phyloP scores from a whole-genome alignment of 75 land plant species.

The Selaginella moellendorffii region DNA sequence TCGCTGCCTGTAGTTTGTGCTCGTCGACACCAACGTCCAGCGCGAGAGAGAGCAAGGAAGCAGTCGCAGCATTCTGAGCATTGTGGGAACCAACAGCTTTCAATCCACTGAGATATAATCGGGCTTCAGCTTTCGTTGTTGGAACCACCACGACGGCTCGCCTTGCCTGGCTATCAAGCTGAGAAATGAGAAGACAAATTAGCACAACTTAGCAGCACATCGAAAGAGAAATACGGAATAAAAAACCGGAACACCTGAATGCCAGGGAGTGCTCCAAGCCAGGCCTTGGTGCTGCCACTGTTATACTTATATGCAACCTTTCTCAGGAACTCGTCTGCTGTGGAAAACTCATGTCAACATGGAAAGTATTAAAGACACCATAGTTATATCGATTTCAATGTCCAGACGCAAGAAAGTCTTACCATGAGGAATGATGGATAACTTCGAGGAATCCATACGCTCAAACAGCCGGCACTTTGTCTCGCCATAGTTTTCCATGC shows the following conservation, averaged over 20 bases:
- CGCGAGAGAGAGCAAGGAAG: constrained; percentile 41
- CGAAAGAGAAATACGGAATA: too few species aligned
- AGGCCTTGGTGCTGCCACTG: constrained; percentile 25
- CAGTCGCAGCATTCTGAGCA: constrained; percentile 51
- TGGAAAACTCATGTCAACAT: too few species aligned
- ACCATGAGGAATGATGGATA: constrained; percentile 40
- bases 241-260: too few species aligned
- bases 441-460: constrained; percentile 31
- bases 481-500: constrained; percentile 37
- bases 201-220: too few species aligned
- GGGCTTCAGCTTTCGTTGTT: constrained; percentile 21
- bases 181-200: background rate
- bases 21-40: constrained; percentile 37
- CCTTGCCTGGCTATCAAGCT: constrained; percentile 35
- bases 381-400: background rate
- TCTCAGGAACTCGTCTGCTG: constrained; percentile 31
- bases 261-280: constrained; percentile 53
- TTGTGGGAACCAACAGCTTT: constrained; percentile 44
- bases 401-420: background rate
- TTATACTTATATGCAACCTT: constrained; percentile 17
- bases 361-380: background rate
- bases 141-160: constrained; percentile 35
- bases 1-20: constrained; percentile 21
- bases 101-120: constrained; percentile 27
- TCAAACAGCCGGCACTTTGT: constrained; percentile 42